These are phyloP conservation scores for Gyrodon lividus DNA, from an alignment of 768 basidiomycete species.

Conservation along the genomic window DNA sequence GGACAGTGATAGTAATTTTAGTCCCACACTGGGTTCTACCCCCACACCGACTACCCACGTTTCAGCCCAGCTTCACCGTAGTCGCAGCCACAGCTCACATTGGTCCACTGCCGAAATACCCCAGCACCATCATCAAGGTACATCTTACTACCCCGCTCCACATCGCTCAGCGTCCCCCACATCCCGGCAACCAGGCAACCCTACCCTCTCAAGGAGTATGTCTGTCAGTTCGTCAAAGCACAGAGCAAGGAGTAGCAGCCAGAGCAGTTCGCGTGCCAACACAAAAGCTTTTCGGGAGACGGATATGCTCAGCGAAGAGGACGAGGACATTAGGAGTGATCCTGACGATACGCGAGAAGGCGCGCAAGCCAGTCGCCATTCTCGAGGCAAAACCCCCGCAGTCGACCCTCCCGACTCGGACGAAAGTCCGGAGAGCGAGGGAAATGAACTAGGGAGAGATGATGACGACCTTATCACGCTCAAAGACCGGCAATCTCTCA, in stretches of 20 bases:
- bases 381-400: constrained; percentile 43
- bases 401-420: constrained; percentile 42
- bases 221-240: constrained; percentile 52
- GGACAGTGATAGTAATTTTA: constrained; percentile 33
- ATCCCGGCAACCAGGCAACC: constrained; percentile 40
- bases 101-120: constrained; percentile 60
- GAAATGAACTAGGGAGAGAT: constrained; percentile 19
- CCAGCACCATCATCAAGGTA: constrained; percentile 64
- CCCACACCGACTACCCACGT: constrained; percentile 39
- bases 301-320: constrained; percentile 48
- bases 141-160: constrained; percentile 57
- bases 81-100: constrained; percentile 53
- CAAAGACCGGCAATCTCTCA: constrained; percentile 94
- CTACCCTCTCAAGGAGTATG: constrained; percentile 46
- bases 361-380: constrained; percentile 14
- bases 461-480: constrained; percentile 90
- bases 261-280: constrained; percentile 54
- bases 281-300: constrained; percentile 45
- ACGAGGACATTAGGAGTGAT: constrained; percentile 44
- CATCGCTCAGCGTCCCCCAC: constrained; percentile 46
- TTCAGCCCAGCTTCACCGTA: constrained; percentile 39
- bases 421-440: constrained; percentile 39
- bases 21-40: constrained; percentile 37
- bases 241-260: constrained; percentile 59
- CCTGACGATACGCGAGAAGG: constrained; percentile 37